phyloP scores from a whole-genome alignment of 164 flowering plant species.

The Vitis rupestris region DNA sequence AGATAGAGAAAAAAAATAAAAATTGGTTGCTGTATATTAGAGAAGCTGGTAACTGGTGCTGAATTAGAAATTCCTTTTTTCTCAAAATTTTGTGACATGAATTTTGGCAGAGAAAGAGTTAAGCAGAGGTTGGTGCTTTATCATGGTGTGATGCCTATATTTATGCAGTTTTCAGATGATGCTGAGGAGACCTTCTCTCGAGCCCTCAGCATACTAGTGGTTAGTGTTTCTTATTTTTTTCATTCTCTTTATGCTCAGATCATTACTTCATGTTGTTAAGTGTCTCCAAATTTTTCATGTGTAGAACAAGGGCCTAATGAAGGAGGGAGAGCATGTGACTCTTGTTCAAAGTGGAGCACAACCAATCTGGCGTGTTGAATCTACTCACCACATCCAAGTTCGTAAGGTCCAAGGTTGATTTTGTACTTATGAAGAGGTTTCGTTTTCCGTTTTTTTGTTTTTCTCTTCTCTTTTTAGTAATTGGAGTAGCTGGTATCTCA shows the following conservation, averaged over 20 bases:
- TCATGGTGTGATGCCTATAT: conserved; percentile 86
- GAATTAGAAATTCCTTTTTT: not conserved
- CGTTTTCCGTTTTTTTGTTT: not conserved
- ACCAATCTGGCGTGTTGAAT: conserved; percentile 91
- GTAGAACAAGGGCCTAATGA: conserved; percentile 57
- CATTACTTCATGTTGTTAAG: not conserved
- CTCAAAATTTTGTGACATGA: not conserved
- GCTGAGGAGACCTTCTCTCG: conserved; percentile 89
- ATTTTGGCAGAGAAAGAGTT: conserved; percentile 62
- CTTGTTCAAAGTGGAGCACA: conserved; percentile 96
- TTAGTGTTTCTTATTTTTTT: conserved; percentile 17
- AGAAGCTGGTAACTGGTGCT: not conserved
- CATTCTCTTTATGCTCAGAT: not conserved
- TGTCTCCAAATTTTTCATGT: conserved; percentile 9
- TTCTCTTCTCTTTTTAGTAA: too few species aligned
- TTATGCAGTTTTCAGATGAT: conserved; percentile 85
- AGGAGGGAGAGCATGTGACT: conserved; percentile 78
- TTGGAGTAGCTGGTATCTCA: conserved; percentile 1
- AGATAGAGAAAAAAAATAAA: too few species aligned
- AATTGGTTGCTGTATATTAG: too few species aligned
- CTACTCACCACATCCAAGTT: conserved; percentile 94
- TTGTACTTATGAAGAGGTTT: not conserved
- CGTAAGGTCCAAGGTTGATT: conserved; percentile 60
- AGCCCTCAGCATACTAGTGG: conserved; percentile 73
- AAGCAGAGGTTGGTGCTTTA: conserved; percentile 85